A percentile compares a stretch with the other conserved stretches of the same genome.
Conservation (phyloP, 176 grass and related monocot genomes). For the Eragrostis curvula region DNA sequence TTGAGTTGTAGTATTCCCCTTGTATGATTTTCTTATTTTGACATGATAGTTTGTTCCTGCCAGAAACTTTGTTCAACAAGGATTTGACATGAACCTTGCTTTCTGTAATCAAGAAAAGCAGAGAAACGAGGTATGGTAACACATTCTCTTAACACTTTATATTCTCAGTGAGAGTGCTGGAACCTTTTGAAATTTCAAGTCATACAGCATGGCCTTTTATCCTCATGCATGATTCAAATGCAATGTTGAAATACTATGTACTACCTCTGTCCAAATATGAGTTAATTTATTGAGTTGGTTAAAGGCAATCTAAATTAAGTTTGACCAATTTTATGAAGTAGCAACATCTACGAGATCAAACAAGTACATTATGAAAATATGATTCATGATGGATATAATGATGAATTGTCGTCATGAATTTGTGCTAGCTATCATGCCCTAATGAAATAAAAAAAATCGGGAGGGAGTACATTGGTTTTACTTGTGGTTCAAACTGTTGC, state of each 20-base stretch:
- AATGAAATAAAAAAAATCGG: no score
- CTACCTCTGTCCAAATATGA: no score
- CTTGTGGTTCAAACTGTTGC: no score
- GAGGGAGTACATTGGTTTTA: no score
- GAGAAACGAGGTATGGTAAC: conserved; percentile 72
- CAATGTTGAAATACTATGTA: conserved; percentile 24
- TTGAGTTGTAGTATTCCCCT: conserved; percentile 27
- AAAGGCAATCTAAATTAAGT: no score
- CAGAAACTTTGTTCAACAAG: conserved; percentile 93
- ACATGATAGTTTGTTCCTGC: conserved; percentile 33
- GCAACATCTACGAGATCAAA: no score
- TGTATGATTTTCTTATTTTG: conserved; percentile 30
- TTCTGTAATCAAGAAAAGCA: conserved; percentile 98
- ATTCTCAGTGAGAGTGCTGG: not conserved
- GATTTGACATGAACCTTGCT: conserved; percentile 93
- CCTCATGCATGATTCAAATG: not conserved
- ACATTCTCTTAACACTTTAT: not conserved
- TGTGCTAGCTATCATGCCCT: no score
- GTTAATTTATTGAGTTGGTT: no score
- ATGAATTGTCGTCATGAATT: no score
- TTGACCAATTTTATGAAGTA: no score
- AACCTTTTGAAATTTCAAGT: conserved; percentile 21
- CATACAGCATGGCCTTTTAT: not conserved
- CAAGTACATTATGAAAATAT: no score
- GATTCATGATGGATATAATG: no score